These are phyloP conservation scores for Solanum peruvianum DNA, from an alignment of 257 asterid species.

Conservation along the genomic window DNA sequence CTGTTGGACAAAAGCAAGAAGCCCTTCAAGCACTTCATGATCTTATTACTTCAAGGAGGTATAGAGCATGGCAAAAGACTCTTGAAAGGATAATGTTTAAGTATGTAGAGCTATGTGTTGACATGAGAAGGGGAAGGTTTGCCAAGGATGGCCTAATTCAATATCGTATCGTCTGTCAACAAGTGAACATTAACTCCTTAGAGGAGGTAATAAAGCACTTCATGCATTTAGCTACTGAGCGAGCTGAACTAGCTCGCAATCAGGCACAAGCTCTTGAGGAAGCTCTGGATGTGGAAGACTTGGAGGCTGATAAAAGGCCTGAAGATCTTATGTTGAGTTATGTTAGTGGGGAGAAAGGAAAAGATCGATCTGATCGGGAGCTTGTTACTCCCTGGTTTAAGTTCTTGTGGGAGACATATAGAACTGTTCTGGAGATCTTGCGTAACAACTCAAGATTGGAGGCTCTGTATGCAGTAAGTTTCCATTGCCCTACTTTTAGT, in stretches of 20 bases:
- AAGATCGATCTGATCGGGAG: constrained; percentile 90
- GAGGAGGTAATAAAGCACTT: constrained; percentile 97
- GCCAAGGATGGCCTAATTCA: constrained; percentile 96
- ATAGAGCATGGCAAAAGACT: constrained; percentile 89
- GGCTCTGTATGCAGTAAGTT: constrained; percentile 59
- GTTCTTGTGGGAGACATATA: constrained; percentile 84
- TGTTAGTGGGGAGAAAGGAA: constrained; percentile 95
- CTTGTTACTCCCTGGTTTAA: constrained; percentile 84
- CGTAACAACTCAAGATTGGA: constrained; percentile 73
- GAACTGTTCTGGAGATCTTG: constrained; percentile 68
- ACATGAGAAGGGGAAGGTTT: constrained; percentile 90
- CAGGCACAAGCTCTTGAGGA: constrained; percentile 84
- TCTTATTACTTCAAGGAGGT: constrained; percentile 78
- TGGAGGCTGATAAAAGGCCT: constrained; percentile 89
- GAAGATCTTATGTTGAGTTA: constrained; percentile 95
- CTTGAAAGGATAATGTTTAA: constrained; percentile 84
- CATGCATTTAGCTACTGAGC: constrained; percentile 87
- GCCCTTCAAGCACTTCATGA: constrained; percentile 84
- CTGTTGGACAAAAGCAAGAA: constrained; percentile 88
- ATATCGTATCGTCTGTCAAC: constrained; percentile 91
- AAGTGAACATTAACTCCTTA: constrained; percentile 70
- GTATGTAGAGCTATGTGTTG: constrained; percentile 89
- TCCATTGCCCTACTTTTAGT: background rate
- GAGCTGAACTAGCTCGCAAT: constrained; percentile 77
- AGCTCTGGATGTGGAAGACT: constrained; percentile 82